Conservation (phyloP, 1,139 yeast genomes). For the Yamadazyma jaroonii region DNA sequence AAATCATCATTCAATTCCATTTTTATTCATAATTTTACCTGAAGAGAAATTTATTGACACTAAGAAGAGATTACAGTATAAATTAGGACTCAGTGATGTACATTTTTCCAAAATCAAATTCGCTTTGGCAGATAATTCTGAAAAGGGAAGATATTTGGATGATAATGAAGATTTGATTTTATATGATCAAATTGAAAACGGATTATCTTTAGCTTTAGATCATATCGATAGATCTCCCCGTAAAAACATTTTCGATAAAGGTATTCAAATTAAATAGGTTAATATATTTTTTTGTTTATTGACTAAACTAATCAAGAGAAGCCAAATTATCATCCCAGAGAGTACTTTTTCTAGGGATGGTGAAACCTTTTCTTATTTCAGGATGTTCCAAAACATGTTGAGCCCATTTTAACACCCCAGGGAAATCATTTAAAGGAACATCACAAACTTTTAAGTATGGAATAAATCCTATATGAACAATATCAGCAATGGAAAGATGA, state of each 20-base stretch:
- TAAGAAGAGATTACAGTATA: constrained; percentile 61
- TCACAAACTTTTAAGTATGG: constrained; percentile 16
- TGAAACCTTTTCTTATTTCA: constrained; percentile 33
- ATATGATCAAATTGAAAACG: constrained; percentile 45
- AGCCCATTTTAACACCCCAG: constrained; percentile 43
- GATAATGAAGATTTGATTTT: constrained; percentile 53
- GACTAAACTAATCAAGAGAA: constrained; percentile 1
- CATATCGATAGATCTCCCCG: constrained; percentile 74
- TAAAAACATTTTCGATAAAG: constrained; percentile 51
- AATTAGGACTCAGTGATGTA: constrained; percentile 71
- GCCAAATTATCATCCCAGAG: constrained; percentile 3
- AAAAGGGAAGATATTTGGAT: constrained; percentile 47
- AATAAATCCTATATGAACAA: constrained; percentile 42
- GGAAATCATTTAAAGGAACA: constrained; percentile 41
- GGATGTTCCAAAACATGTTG: constrained; percentile 34
- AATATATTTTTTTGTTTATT: no score
- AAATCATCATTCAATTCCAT: constrained; percentile 85
- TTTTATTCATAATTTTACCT: constrained; percentile 65
- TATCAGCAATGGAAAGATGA: constrained; percentile 54
- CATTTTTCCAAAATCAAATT: constrained; percentile 75
- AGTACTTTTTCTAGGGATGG: constrained; percentile 5
- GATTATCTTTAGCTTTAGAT: constrained; percentile 66
- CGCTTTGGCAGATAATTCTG: constrained; percentile 50
- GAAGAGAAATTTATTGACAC: constrained; percentile 67
- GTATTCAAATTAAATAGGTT: constrained; percentile 48